Conservation (phyloP, 1,139 yeast species). For the Lodderomyces orthopsilosis region DNA sequence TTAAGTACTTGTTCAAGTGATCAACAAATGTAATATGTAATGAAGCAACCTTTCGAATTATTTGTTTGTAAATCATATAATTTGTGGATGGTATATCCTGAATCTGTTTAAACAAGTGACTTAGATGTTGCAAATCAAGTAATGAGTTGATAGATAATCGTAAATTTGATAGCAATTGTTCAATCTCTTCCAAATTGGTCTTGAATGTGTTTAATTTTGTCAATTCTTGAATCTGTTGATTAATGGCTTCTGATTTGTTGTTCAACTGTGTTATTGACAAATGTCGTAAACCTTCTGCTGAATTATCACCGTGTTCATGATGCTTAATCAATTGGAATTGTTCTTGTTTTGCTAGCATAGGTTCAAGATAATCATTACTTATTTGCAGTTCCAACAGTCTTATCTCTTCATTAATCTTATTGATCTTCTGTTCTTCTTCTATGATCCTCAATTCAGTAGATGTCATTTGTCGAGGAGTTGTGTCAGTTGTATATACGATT, state of each 20-base stretch:
- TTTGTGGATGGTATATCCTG: neutral
- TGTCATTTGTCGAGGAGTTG: neutral
- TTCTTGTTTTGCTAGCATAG: slow-evolving; percentile 1
- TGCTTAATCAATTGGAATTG: slow-evolving; percentile 1
- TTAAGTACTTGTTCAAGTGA: slow-evolving; percentile 21
- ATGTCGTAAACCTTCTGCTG: neutral
- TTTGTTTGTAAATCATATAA: slow-evolving; percentile 13
- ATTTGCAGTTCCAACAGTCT: neutral
- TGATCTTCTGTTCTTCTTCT: neutral
- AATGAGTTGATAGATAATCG: slow-evolving; percentile 11
- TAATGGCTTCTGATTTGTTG: slow-evolving; percentile 16
- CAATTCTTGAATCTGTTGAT: slow-evolving; percentile 18
- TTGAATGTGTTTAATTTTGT: slow-evolving; percentile 23
- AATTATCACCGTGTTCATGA: neutral
- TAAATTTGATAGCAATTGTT: slow-evolving; percentile 12
- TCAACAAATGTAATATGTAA: slow-evolving; percentile 11
- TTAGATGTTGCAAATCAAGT: slow-evolving; percentile 16
- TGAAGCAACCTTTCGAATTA: slow-evolving; percentile 10
- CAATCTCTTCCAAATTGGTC: slow-evolving; percentile 22
- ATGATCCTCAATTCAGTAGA: neutral
- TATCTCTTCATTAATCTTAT: neutral
- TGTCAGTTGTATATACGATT: neutral
- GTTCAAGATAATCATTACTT: neutral
- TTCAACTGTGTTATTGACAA: slow-evolving; percentile 15
- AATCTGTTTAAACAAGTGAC: slow-evolving; percentile 10